Base-by-base conservation (phyloP, 768 basidiomycete species). In the Rhizopogon vesiculosus region DNA sequence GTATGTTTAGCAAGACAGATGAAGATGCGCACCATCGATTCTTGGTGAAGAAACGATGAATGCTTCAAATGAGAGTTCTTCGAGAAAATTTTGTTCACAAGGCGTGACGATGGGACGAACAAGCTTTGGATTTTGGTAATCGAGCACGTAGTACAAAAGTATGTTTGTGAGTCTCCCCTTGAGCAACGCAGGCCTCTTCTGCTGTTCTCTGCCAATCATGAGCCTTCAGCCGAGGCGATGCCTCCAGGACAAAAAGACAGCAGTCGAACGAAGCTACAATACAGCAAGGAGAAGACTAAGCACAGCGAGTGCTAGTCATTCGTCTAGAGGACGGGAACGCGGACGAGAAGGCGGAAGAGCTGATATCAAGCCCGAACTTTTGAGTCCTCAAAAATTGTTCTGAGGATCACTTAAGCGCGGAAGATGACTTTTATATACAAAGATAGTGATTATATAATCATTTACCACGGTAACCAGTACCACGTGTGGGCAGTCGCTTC, bases 281-380 rank as follows among this genome's bases (percentile, higher is more conserved):
- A 62, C 62, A 58, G 58, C 69, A 59, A 63, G 61, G 61, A 64
- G 64, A 69, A 61, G 70, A 45, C 73, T 73, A 62, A 67, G 63
- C 60, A 68, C 64, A 53, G 38, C 63, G 35, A 57, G 68, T 68
- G 69, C 74, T 72, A 74, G 54, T 71, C 70, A 56, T 83, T 65
- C 59, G 40, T 91, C 80, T 90, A 78, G 88, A 80, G 83, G 86
- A 91, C 89, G 87, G 89, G 89, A 91, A 93, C 91, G 91, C 91
- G 91, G 87, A 82, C 89, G 82, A 84, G 89, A 84, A 91, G 82
- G 81, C 84, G 86, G 85, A 81, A 79, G 72, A 80, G 82, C 83
- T 86, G 77, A 74, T 69, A 74, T 86, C 89, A 68, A 79, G 91
- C 82, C 87, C 91, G 91, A 93, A 92, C 91, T 93, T 89, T 89